These are phyloP conservation scores for Pisolithus tinctorius DNA, from an alignment of 768 basidiomycete species.

Conservation along the genomic window DNA sequence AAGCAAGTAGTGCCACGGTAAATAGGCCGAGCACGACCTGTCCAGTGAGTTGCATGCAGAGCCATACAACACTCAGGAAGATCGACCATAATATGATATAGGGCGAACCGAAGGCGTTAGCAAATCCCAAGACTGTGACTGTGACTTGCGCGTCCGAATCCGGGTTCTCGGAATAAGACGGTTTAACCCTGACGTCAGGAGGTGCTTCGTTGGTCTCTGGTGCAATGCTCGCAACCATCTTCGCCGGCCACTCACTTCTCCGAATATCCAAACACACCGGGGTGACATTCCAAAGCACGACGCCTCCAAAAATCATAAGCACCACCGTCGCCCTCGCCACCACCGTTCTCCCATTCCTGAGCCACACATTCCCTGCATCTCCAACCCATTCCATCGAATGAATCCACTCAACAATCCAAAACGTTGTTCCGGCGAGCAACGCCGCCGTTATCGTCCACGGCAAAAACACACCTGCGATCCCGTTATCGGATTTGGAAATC, in stretches of 20 bases:
- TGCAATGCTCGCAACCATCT: too few relatives aligned
- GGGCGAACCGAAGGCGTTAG: conserved; percentile 84
- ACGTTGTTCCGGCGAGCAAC: conserved; percentile 51
- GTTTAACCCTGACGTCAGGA: too few relatives aligned
- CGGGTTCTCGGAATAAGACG: neutral
- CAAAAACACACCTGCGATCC: conserved; percentile 60
- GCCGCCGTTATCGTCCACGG: conserved; percentile 50
- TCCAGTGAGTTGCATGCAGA: conserved; percentile 69
- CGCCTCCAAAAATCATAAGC: conserved; percentile 46
- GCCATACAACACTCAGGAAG: conserved; percentile 46
- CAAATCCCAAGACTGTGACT: conserved; percentile 71
- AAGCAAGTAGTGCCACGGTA: conserved; percentile 60
- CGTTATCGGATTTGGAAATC: conserved; percentile 68
- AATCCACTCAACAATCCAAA: conserved; percentile 81
- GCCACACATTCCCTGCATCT: conserved; percentile 30
- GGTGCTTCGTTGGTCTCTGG: conserved; percentile 15
- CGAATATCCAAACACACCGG: conserved; percentile 72
- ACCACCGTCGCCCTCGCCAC: conserved; percentile 52
- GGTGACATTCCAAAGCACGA: conserved; percentile 60
- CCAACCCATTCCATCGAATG: conserved; percentile 50
- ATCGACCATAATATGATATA: conserved; percentile 80
- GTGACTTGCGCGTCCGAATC: conserved; percentile 37
- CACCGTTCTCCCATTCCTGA: conserved; percentile 53
- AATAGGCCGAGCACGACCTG: conserved; percentile 69
- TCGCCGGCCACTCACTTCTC: conserved; percentile 3